phyloP scores from a whole-genome alignment of 345 rosid genomes.

The Salix purpurea region DNA sequence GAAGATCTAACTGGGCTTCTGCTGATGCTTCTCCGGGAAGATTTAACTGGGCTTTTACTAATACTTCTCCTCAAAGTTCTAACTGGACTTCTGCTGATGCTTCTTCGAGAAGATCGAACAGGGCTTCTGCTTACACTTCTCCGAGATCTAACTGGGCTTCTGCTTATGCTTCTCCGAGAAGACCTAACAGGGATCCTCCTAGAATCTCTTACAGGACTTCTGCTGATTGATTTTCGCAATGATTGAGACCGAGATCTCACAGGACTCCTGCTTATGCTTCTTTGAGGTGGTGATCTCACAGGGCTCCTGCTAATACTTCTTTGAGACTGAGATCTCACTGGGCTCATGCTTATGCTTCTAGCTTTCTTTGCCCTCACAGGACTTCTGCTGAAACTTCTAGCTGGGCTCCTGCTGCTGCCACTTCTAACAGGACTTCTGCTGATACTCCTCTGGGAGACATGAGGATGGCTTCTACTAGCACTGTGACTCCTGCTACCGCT shows the following conservation, averaged over 20 bases:
- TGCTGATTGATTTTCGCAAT: conserved; percentile 20
- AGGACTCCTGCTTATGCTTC: conserved; percentile 45
- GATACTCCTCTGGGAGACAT: conserved; percentile 28
- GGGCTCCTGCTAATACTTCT: conserved; percentile 34
- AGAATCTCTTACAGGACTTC: conserved; percentile 40
- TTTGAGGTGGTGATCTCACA: conserved; percentile 4
- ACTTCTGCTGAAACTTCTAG: conserved; percentile 48
- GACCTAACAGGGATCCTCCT: conserved; percentile 45
- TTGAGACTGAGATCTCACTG: conserved; percentile 21
- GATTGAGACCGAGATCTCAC: conserved; percentile 26
- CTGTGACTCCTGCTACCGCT: conserved; percentile 34
- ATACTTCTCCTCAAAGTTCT: conserved; percentile 27
- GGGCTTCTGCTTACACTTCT: conserved; percentile 56
- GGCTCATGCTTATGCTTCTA: conserved; percentile 38
- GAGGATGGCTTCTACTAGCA: conserved; percentile 33
- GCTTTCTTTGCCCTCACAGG: conserved; percentile 38
- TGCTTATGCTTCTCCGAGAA: conserved; percentile 46
- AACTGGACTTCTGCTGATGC: conserved; percentile 44
- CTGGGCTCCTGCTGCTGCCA: conserved; percentile 48
- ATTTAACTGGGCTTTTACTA: conserved; percentile 47
- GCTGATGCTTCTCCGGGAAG: conserved; percentile 46
- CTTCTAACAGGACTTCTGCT: conserved; percentile 45
- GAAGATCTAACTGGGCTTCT: conserved; percentile 30
- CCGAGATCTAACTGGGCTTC: conserved; percentile 36
- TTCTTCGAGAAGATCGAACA: conserved; percentile 28